Conservation (phyloP, 2,329 filamentous ascomycete genomes). For the Monilinia laxa region DNA sequence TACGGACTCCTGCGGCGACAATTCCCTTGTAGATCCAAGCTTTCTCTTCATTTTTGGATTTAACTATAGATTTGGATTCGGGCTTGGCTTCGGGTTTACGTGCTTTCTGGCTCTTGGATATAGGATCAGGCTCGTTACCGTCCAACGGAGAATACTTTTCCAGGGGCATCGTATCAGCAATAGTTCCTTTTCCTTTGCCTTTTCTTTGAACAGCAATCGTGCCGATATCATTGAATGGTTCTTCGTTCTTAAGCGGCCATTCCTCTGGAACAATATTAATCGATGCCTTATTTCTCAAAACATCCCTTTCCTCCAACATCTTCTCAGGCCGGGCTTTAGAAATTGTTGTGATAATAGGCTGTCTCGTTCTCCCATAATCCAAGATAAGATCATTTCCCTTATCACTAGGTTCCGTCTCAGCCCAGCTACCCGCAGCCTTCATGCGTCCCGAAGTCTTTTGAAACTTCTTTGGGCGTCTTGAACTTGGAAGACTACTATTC, state of each 20-base stretch:
- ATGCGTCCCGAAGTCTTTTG: background rate
- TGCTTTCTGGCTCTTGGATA: background rate
- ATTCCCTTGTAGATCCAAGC: background rate
- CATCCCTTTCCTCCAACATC: too few relatives aligned
- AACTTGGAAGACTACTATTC: background rate
- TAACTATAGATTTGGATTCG: background rate
- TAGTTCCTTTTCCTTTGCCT: background rate
- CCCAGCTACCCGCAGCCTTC: background rate
- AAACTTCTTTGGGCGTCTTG: background rate
- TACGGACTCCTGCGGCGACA: too few relatives aligned
- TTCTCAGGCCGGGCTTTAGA: background rate
- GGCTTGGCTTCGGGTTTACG: background rate
- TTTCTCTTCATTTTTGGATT: background rate
- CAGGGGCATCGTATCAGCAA: background rate
- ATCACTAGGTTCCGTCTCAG: background rate
- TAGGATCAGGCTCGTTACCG: background rate
- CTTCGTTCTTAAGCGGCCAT: background rate
- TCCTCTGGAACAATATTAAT: background rate
- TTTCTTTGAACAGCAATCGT: too few relatives aligned
- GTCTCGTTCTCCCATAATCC: background rate
- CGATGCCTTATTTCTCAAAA: background rate
- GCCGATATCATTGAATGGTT: background rate
- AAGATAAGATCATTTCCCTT: too few relatives aligned
- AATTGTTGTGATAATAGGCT: too few relatives aligned
- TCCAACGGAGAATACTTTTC: background rate